A percentile compares a stretch with the other conserved stretches of the same genome.
phyloP scores from a whole-genome alignment of 306 rosid species.

The Cucurbita argyrosperma region DNA sequence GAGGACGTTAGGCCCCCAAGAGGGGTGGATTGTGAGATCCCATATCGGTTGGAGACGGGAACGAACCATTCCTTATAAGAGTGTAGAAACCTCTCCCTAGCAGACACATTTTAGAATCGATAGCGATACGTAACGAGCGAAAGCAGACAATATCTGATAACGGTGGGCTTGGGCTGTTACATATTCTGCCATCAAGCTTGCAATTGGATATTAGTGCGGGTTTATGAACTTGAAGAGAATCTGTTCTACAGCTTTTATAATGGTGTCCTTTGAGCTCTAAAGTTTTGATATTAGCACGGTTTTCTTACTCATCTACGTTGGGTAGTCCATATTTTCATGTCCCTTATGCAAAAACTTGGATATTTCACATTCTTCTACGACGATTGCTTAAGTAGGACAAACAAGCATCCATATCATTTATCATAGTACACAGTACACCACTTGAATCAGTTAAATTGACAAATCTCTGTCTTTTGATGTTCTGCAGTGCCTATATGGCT shows the following conservation, averaged over 20 bases:
- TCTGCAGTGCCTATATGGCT: slow-evolving; percentile 76
- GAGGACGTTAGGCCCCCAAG: too few relatives aligned
- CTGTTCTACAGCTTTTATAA: not conserved
- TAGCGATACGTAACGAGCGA: too few relatives aligned
- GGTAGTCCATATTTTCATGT: not conserved
- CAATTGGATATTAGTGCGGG: not conserved
- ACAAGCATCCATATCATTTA: not conserved
- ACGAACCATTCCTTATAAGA: too few relatives aligned
- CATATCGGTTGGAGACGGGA: too few relatives aligned
- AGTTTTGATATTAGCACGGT: not conserved
- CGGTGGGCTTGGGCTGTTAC: too few relatives aligned
- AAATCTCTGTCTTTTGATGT: not conserved
- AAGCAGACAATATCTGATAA: too few relatives aligned
- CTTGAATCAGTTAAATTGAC: not conserved
- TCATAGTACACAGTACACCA: not conserved
- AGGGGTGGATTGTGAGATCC: too few relatives aligned
- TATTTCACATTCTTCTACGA: not conserved
- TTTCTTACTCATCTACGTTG: not conserved
- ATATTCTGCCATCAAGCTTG: not conserved
- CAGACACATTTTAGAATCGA: too few relatives aligned
- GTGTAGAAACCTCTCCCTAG: too few relatives aligned
- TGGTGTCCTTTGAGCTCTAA: not conserved
- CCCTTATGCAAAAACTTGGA: not conserved
- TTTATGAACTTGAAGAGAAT: not conserved
- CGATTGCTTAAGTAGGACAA: not conserved